Percentiles rank a stretch among this genome's conserved stretches.
Conservation (phyloP, 768 basidiomycete genomes). For the Harrya chromipes region DNA sequence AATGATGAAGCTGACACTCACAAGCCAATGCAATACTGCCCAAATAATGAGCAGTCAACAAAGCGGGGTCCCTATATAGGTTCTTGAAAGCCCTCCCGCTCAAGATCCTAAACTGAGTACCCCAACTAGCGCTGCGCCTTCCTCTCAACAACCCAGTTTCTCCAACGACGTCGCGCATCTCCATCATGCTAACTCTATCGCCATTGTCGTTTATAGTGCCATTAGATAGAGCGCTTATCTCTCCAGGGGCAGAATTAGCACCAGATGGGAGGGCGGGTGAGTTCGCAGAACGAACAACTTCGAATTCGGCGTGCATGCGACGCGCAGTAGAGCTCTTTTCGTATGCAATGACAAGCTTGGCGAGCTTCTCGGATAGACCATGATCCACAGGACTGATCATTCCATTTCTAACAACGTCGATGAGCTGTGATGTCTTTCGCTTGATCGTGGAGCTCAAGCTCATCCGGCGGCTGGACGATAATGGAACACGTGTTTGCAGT, state of each 20-base stretch:
- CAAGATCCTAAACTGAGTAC: constrained; percentile 89
- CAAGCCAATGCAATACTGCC: constrained; percentile 81
- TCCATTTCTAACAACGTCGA: constrained; percentile 51
- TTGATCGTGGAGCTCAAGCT: constrained; percentile 55
- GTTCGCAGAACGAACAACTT: constrained; percentile 33
- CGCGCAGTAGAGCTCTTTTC: constrained; percentile 62
- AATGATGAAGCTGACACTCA: constrained; percentile 38
- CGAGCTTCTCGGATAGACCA: constrained; percentile 55
- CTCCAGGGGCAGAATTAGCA: background rate
- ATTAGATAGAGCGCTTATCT: constrained; percentile 18
- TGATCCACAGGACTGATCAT: constrained; percentile 30
- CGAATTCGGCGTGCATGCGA: constrained; percentile 60
- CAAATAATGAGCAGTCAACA: constrained; percentile 88
- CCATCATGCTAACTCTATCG: constrained; percentile 32
- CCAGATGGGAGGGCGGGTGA: background rate
- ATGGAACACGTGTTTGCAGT: constrained; percentile 38
- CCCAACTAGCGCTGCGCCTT: constrained; percentile 78
- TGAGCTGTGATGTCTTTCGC: constrained; percentile 69
- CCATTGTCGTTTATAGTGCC: constrained; percentile 24
- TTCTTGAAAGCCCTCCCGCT: constrained; percentile 99
- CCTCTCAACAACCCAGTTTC: constrained; percentile 70
- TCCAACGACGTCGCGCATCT: constrained; percentile 63
- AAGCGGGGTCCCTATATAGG: constrained; percentile 88
- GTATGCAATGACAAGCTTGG: constrained; percentile 71
- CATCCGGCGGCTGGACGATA: constrained; percentile 33